phyloP scores from a whole-genome alignment of 1,284 basidiomycete genomes.

The Apiotrichum siamense region DNA sequence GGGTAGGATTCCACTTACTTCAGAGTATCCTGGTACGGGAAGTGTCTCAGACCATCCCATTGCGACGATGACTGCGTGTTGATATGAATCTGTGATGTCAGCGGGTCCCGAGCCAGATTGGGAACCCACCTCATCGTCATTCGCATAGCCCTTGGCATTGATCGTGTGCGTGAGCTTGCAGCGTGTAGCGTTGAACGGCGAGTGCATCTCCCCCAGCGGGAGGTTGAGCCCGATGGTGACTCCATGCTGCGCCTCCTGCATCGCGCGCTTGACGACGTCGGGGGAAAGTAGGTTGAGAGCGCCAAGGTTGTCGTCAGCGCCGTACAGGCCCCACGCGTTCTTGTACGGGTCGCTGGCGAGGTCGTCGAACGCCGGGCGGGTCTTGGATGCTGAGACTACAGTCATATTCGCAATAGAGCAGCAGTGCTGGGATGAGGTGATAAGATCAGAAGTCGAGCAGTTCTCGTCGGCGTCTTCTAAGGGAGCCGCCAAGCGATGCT shows the following conservation, averaged over 20 bases:
- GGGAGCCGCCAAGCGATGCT: too few species aligned
- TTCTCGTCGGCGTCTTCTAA: too few species aligned
- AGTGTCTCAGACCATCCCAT: constrained; percentile 47
- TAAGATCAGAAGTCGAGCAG: background rate
- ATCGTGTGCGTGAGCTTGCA: constrained; percentile 17
- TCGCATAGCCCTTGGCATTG: constrained; percentile 2
- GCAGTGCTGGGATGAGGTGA: background rate
- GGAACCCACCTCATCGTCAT: constrained; percentile 8
- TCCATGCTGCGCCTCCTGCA: constrained; percentile 24
- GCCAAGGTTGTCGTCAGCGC: constrained; percentile 29
- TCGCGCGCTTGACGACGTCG: constrained; percentile 24
- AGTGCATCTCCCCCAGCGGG: constrained; percentile 7
- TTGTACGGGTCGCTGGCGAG: constrained; percentile 23
- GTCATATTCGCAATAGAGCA: background rate
- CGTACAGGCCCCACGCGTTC: constrained; percentile 36
- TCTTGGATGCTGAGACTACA: background rate
- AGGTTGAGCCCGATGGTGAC: constrained; percentile 29
- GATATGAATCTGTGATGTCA: constrained; percentile 26
- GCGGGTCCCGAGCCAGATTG: background rate
- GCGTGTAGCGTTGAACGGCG: constrained; percentile 6
- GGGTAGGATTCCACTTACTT: constrained; percentile 1
- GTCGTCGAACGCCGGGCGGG: constrained; percentile 5
- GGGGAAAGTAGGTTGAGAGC: constrained; percentile 31
- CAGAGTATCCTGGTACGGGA: constrained; percentile 25
- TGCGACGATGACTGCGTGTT: constrained; percentile 48